phyloP scores from a whole-genome alignment of 164 flowering plant species.

The Magnolia sinica region DNA sequence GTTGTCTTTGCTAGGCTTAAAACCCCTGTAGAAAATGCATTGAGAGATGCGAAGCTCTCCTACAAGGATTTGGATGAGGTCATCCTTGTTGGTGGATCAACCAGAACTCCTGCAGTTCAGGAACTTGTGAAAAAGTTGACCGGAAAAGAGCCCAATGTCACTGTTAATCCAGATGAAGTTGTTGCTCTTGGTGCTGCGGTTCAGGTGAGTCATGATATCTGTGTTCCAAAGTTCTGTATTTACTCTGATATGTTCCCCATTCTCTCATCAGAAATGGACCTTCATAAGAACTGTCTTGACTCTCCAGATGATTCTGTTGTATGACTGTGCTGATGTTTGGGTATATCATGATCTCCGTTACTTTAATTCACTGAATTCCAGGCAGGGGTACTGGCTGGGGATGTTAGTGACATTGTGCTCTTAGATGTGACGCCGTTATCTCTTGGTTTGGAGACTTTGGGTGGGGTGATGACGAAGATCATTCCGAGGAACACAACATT shows the following conservation, averaged over 20 bases:
- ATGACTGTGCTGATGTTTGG: background rate
- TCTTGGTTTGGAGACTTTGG: constrained; percentile 67
- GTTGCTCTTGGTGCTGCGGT: constrained; percentile 89
- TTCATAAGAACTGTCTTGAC: background rate
- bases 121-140: constrained; percentile 34
- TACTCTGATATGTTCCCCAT: background rate
- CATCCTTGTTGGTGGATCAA: constrained; percentile 39
- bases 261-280: background rate
- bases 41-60: constrained; percentile 81
- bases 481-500: constrained; percentile 68
- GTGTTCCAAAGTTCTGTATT: background rate
- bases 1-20: constrained; percentile 36
- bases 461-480: constrained; percentile 74
- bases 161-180: constrained; percentile 37
- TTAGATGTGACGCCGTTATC: constrained; percentile 68
- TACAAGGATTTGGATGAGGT: constrained; percentile 53
- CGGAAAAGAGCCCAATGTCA: constrained; percentile 32
- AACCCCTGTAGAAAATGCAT: constrained; percentile 61
- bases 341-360: background rate
- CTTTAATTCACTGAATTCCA: constrained; percentile 14
- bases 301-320: background rate
- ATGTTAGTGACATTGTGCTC: constrained; percentile 76
- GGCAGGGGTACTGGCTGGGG: constrained; percentile 85
- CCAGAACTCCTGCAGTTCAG: constrained; percentile 38
- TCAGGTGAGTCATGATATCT: constrained; percentile 41